These are phyloP conservation scores for Sideroxylon spinosum DNA, from an alignment of 179 eudicot species.

Conservation along the genomic window DNA sequence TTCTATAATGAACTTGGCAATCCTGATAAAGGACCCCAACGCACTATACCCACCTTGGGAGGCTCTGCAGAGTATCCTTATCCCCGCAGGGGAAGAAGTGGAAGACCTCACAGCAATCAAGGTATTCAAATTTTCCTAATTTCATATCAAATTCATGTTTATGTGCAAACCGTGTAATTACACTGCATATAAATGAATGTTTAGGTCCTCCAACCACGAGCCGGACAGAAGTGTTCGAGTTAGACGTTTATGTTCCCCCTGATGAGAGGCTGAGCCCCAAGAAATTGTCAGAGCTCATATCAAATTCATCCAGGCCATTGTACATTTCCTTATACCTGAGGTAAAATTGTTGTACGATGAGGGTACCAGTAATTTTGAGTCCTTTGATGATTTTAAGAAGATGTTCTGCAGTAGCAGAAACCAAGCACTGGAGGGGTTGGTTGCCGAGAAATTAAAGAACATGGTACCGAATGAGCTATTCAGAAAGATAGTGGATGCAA, in stretches of 20 bases:
- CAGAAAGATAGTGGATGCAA: constrained; percentile 15
- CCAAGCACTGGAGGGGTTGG: constrained; percentile 13
- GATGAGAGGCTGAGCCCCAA: constrained; percentile 56
- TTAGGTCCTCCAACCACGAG: constrained; percentile 46
- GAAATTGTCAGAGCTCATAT: constrained; percentile 51
- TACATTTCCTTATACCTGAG: constrained; percentile 43
- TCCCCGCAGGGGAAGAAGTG: constrained; percentile 53
- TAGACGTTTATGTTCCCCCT: constrained; percentile 54
- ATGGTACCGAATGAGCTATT: constrained; percentile 13
- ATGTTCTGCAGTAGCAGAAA: constrained; percentile 14
- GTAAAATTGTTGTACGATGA: constrained; percentile 24
- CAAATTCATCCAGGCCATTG: constrained; percentile 41
- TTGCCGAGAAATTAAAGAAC: constrained; percentile 17
- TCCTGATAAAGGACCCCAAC: constrained; percentile 34
- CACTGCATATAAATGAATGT: background rate
- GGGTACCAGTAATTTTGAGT: constrained; percentile 15
- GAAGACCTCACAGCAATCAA: constrained; percentile 25
- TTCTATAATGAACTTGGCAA: constrained; percentile 54
- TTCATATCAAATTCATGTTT: background rate
- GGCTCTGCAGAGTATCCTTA: constrained; percentile 37
- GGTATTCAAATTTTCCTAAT: constrained; percentile 10
- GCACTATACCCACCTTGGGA: constrained; percentile 40
- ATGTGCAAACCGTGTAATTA: background rate
- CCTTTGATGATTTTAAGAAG: constrained; percentile 19
- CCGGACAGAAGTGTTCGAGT: constrained; percentile 29